Evolutionary conservation across 768 basidiomycete species (phyloP).

Genomic region (Royoungia palumana): DNA sequence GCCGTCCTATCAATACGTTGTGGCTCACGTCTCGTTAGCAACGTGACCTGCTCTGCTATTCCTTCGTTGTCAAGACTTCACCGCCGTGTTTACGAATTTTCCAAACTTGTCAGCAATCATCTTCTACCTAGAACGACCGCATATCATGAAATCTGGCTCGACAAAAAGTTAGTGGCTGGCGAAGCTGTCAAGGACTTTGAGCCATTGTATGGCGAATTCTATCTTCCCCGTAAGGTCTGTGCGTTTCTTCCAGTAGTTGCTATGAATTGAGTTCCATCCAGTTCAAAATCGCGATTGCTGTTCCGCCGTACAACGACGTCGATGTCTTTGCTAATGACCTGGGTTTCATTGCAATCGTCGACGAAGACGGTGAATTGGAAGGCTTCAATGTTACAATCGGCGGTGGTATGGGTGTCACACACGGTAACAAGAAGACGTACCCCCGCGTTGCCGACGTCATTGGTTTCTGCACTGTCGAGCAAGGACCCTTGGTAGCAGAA

Average conservation of each 20-base stretch:
- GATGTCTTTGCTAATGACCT: constrained; percentile 96
- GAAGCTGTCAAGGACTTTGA: constrained; percentile 93
- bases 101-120: constrained; percentile 78
- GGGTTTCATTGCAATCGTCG: constrained; percentile 93
- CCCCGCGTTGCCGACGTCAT: constrained; percentile 84
- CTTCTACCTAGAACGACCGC: constrained; percentile 88
- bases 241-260: background rate
- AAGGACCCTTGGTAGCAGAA: constrained; percentile 85
- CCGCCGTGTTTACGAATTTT: constrained; percentile 75
- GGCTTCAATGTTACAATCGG: constrained; percentile 95
- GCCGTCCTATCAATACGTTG: background rate
- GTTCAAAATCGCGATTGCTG: constrained; percentile 97
- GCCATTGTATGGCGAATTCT: constrained; percentile 96
- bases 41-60: constrained; percentile 88
- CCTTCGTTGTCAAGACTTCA: constrained; percentile 89
- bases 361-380: constrained; percentile 66
- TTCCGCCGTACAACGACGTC: constrained; percentile 94
- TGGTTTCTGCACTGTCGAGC: constrained; percentile 88
- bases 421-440: constrained; percentile 98
- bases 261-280: constrained; percentile 30
- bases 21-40: constrained; percentile 43
- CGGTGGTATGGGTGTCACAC: constrained; percentile 99
- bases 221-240: constrained; percentile 89
- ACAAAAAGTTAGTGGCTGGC: constrained; percentile 94
- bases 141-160: constrained; percentile 99